Percentiles rank a stretch among this genome's conserved stretches.
Conservation (phyloP, 2,329 filamentous ascomycete species). For the Fusarium verticillioides region DNA sequence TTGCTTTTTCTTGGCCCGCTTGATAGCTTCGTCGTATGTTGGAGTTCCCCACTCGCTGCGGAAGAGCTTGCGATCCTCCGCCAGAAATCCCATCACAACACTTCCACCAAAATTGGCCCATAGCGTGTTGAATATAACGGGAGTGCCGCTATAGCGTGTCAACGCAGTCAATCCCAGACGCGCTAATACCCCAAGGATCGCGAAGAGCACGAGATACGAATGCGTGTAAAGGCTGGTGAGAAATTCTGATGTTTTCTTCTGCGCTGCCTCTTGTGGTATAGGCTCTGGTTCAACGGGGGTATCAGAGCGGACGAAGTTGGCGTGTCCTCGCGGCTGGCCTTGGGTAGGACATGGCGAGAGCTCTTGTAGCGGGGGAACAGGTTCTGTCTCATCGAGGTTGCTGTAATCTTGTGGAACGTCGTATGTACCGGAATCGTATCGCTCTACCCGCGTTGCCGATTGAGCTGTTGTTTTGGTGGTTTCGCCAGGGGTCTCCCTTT, state of each 20-base stretch:
- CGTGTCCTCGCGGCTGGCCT: constrained; percentile 13
- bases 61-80: constrained; percentile 82
- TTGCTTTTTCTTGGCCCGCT: constrained; percentile 45
- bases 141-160: constrained; percentile 81
- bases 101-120: constrained; percentile 92
- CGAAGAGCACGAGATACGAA: constrained; percentile 87
- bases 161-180: constrained; percentile 83
- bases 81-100: constrained; percentile 85
- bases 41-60: constrained; percentile 70
- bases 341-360: background rate
- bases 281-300: background rate
- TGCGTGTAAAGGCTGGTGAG: constrained; percentile 75
- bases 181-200: constrained; percentile 84
- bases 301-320: constrained; percentile 9
- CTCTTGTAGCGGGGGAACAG: constrained; percentile 14
- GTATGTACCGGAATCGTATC: constrained; percentile 37
- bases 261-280: constrained; percentile 15
- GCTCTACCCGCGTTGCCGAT: background rate
- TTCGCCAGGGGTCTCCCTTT: background rate
- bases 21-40: constrained; percentile 52
- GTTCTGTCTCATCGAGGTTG: constrained; percentile 55
- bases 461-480: background rate
- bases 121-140: constrained; percentile 77
- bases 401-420: constrained; percentile 49
- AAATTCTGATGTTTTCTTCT: constrained; percentile 56